These are phyloP conservation scores for Cercospora sp. DNA, from an alignment of 2,329 filamentous ascomycete species.

Conservation along the genomic window DNA sequence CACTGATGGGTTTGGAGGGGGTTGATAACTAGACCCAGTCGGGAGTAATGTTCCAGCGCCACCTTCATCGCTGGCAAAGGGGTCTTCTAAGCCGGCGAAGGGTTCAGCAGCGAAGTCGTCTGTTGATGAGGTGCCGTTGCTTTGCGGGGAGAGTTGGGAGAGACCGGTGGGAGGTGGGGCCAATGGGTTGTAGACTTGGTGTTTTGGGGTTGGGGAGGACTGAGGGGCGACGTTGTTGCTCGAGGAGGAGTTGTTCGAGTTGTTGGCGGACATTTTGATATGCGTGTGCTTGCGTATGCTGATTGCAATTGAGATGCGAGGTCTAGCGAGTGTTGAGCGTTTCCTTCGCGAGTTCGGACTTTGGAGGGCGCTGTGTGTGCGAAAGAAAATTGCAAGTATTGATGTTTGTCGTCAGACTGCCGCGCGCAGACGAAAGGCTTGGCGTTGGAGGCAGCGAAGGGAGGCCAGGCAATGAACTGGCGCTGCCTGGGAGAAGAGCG, in stretches of 20 bases:
- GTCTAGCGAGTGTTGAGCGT: not conserved
- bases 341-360: no score
- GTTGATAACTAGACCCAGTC: not conserved
- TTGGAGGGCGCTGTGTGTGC: no score
- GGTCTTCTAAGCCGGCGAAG: not conserved
- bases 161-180: not conserved
- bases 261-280: not conserved
- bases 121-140: not conserved
- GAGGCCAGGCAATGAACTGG: not conserved
- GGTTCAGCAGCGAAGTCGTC: not conserved
- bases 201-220: not conserved
- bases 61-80: not conserved
- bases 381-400: not conserved
- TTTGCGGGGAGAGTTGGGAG: not conserved
- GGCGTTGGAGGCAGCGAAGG: not conserved
- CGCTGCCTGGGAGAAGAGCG: not conserved
- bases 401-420: not conserved
- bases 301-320: not conserved
- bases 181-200: no score
- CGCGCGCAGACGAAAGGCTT: not conserved
- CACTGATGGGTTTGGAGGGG: not conserved
- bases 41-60: not conserved
- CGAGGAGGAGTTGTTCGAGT: not conserved
- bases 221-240: not conserved
- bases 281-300: not conserved